These are phyloP conservation scores for Lachnellula hyalina DNA, from an alignment of 2,329 filamentous ascomycete species.

Conservation along the genomic window DNA sequence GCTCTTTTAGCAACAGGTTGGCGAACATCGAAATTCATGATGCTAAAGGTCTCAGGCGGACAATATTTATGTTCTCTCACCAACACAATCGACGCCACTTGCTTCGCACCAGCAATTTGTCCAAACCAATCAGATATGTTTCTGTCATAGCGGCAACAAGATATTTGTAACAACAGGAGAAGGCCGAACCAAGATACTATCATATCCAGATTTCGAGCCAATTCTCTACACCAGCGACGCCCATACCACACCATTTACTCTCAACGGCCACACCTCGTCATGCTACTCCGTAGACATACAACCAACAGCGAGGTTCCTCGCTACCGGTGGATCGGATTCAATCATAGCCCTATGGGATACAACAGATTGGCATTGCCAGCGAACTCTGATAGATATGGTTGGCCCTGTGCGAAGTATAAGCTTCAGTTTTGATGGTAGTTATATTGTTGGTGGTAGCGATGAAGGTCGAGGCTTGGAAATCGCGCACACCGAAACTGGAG, in stretches of 20 bases:
- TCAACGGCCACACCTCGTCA: slow-evolving; percentile 69
- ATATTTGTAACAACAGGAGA: slow-evolving; percentile 67
- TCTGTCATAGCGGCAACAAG: slow-evolving; percentile 67
- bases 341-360: slow-evolving; percentile 76
- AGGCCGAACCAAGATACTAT: slow-evolving; percentile 64
- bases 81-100: slow-evolving; percentile 50
- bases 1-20: background rate
- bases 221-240: slow-evolving; percentile 44
- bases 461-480: slow-evolving; percentile 66
- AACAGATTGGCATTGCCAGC: slow-evolving; percentile 68
- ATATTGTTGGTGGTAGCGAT: slow-evolving; percentile 67
- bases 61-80: slow-evolving; percentile 57
- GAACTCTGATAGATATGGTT: slow-evolving; percentile 63
- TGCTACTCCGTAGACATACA: slow-evolving; percentile 65
- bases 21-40: too few relatives aligned
- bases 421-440: slow-evolving; percentile 75
- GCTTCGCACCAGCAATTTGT: slow-evolving; percentile 54
- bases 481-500: slow-evolving; percentile 67
- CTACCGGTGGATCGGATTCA: slow-evolving; percentile 70
- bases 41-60: slow-evolving; percentile 44
- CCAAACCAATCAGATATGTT: slow-evolving; percentile 68
- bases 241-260: slow-evolving; percentile 46
- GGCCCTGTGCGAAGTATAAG: slow-evolving; percentile 65
- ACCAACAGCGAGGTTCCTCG: slow-evolving; percentile 65
- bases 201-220: slow-evolving; percentile 59